phyloP scores from a whole-genome alignment of 495 filamentous ascomycete genomes.

The Articulospora tetracladia region DNA sequence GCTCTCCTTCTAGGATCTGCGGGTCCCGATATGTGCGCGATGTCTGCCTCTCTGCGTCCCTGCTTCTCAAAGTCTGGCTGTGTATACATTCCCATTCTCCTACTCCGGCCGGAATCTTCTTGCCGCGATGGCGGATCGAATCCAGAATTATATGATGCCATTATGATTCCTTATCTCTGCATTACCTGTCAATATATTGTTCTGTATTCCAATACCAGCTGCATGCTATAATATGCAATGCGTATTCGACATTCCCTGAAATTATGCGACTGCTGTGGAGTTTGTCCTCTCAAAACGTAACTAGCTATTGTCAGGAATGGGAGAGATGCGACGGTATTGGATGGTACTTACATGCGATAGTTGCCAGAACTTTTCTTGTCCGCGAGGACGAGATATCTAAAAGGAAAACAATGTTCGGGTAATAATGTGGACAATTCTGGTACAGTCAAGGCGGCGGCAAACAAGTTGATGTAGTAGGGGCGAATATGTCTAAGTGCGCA shows the following conservation, averaged over 20 bases:
- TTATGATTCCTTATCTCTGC: constrained; percentile 17
- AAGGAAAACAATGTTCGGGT: constrained; percentile 11
- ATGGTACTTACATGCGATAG: constrained; percentile 13
- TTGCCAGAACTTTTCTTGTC: constrained; percentile 11
- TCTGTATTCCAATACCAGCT: constrained; percentile 7
- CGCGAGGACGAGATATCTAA: constrained; percentile 22
- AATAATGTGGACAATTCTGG: not conserved
- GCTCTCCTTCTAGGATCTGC: constrained; percentile 10
- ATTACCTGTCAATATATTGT: constrained; percentile 11
- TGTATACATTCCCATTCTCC: constrained; percentile 20
- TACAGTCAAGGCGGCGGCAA: not conserved
- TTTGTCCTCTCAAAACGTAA: constrained; percentile 12
- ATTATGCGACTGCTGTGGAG: constrained; percentile 2
- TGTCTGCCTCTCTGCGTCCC: constrained; percentile 17
- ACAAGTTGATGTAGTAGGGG: constrained; percentile 6
- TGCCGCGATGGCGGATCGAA: constrained; percentile 26
- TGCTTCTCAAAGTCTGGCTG: constrained; percentile 5
- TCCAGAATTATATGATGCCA: constrained; percentile 29
- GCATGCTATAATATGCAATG: constrained; percentile 14
- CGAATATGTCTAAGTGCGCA: constrained; percentile 14
- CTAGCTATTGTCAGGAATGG: not conserved
- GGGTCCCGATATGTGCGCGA: constrained; percentile 16
- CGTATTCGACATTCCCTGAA: constrained; percentile 21
- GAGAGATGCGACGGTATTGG: not conserved
- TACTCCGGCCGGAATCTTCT: constrained; percentile 17